Base-by-base conservation (phyloP, 2,329 filamentous ascomycete genomes). In the Metarhizium anisopliae region DNA sequence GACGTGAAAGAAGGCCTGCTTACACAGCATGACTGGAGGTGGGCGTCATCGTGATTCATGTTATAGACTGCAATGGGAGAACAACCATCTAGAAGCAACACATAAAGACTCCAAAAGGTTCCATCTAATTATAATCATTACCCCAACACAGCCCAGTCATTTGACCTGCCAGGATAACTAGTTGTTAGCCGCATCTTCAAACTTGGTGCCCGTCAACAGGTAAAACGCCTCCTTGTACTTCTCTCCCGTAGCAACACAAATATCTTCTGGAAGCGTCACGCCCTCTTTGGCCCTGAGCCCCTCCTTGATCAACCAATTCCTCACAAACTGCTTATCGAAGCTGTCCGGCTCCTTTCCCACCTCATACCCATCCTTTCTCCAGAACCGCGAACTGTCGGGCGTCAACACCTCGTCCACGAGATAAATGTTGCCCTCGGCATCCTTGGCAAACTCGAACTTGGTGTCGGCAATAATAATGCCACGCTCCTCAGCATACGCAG, bases 301-400 rank as follows among this genome's bases (percentile, higher is more conserved):
- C 56, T 87, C 77, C 51, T 69, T 72, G 2, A 84, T 86, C 64
- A 96, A 71, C 89, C 90, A 96, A 72, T 96, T 86, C 40, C 92
- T 78, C 62, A 96, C 70, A 65, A 80, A 86, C 74, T 92, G 87
- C 78, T 96, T 96, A 69, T 96, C 92, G 62, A 93, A 94, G 72
- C 89, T 94, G 55, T 86, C 80, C 75, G 95, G 90, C 56, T 87
- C 80, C 59, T 78, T 78, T 2, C 92, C 91, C 18, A 88, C 72
- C 67, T 84, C 79, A 53, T 66, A 68, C 67, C 78, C 78, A 47
- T 84, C 84, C 60, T 80, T 82, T 1, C 85, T 85, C 92, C 93
- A 97, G 78, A 96, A 96, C 16, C 92, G 82, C 52, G 87, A 93
- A 55, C 82, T 87, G 68, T 90, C 87, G 2, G 91, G 90, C 7